These are phyloP conservation scores for Mycena galericulata DNA, from an alignment of 768 basidiomycete genomes.

Conservation along the genomic window DNA sequence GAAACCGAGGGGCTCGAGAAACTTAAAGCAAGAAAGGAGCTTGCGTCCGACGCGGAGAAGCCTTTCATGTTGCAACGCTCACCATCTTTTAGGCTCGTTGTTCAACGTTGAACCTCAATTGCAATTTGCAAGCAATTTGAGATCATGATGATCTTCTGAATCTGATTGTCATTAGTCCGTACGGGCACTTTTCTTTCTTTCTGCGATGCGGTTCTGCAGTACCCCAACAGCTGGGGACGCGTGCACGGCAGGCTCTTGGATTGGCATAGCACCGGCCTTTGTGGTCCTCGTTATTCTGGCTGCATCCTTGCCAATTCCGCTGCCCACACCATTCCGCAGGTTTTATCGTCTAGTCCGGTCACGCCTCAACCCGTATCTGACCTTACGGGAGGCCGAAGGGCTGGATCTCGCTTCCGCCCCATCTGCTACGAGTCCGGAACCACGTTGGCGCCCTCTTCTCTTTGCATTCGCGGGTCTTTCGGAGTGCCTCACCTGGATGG, in stretches of 20 bases:
- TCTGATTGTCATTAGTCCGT: too few species aligned
- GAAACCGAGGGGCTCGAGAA: too few species aligned
- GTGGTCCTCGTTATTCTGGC: conserved; percentile 6
- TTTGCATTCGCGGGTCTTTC: conserved; percentile 32
- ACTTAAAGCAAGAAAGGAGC: too few species aligned
- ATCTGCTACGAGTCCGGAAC: background rate
- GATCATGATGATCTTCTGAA: too few species aligned
- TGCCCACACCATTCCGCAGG: background rate
- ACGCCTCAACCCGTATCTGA: background rate
- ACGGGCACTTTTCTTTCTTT: too few species aligned
- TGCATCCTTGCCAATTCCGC: background rate
- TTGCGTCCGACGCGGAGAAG: too few species aligned
- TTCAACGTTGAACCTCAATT: too few species aligned
- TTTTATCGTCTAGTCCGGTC: background rate
- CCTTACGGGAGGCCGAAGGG: conserved; percentile 17
- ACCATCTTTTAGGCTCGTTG: too few species aligned
- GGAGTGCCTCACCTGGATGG: conserved; percentile 35
- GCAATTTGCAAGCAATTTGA: too few species aligned
- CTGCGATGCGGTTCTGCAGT: background rate
- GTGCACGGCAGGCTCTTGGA: background rate
- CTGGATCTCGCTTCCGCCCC: background rate
- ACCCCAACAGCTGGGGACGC: background rate
- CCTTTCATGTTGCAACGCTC: too few species aligned
- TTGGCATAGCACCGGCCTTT: conserved; percentile 5
- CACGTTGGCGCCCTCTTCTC: conserved; percentile 31